These are phyloP conservation scores for Hibiscus tridactylites DNA, from an alignment of 345 rosid genomes.

Conservation along the genomic window DNA sequence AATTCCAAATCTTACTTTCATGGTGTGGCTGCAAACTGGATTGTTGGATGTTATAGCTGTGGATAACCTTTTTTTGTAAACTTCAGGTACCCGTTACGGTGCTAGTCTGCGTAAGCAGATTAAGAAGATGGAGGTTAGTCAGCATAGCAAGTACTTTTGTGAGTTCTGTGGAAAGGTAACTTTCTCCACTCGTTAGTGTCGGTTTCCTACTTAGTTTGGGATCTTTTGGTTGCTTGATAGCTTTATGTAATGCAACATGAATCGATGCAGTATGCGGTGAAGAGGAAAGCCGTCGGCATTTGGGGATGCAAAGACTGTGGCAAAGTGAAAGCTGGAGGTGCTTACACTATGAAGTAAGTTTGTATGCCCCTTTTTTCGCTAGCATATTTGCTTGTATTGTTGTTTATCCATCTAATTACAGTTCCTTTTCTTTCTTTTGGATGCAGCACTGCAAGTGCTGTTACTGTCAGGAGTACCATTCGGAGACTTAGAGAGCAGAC, in stretches of 20 bases:
- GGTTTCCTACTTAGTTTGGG: neutral
- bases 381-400: neutral
- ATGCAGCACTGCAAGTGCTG: slow-evolving; percentile 63
- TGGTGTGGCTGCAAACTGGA: neutral
- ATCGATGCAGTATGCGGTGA: slow-evolving; percentile 38
- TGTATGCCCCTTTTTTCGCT: neutral
- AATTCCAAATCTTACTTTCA: neutral
- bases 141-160: neutral
- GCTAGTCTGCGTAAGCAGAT: neutral
- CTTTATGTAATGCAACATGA: too few species aligned
- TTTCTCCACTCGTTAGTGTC: neutral
- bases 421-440: neutral
- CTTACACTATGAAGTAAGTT: slow-evolving; percentile 56
- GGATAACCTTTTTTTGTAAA: neutral
- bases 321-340: slow-evolving; percentile 60
- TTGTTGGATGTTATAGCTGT: too few species aligned
- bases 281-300: slow-evolving; percentile 62
- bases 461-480: slow-evolving; percentile 65
- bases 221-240: neutral
- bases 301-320: slow-evolving; percentile 69
- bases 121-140: neutral
- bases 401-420: neutral
- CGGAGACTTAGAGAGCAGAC: slow-evolving; percentile 70
- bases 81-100: neutral
- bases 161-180: neutral